Conservation (phyloP, 2,329 filamentous ascomycete genomes). For the Ophiobolus disseminans region DNA sequence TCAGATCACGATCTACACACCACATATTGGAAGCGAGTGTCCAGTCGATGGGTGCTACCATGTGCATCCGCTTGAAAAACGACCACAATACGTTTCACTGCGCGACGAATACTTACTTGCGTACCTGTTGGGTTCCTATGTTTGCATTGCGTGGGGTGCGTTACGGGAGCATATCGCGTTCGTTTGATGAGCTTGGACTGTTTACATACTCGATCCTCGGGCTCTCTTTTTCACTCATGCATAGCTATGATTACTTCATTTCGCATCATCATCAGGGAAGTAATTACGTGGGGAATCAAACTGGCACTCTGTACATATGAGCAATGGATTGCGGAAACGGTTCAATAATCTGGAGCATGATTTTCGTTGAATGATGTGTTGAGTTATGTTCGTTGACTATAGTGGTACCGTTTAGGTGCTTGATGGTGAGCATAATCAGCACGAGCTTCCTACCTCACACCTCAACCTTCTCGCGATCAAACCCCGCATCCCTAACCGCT, state of each 20-base stretch:
- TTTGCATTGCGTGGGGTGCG: slow-evolving; percentile 42
- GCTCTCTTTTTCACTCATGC: slow-evolving; percentile 12
- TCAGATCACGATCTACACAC: slow-evolving; percentile 13
- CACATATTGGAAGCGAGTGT: slow-evolving; percentile 13
- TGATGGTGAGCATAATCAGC: no score
- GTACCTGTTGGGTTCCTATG: slow-evolving; percentile 25
- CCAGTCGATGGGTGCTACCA: background rate
- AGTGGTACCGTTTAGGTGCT: no score
- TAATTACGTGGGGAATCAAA: slow-evolving; percentile 8
- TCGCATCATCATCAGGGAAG: slow-evolving; percentile 16
- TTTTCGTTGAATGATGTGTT: no score
- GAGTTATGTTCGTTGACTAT: no score
- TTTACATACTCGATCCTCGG: slow-evolving; percentile 17
- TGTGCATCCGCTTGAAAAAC: background rate
- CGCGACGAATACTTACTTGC: background rate
- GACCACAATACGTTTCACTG: slow-evolving; percentile 4
- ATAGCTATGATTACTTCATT: slow-evolving; percentile 14
- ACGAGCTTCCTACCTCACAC: no score
- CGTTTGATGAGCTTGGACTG: slow-evolving; percentile 12
- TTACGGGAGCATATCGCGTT: slow-evolving; percentile 37
- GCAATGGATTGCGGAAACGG: slow-evolving; percentile 9
- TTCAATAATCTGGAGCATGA: no score
- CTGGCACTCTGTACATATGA: slow-evolving; percentile 18
- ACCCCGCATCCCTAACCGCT: no score
- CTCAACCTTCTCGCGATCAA: no score